phyloP scores from a whole-genome alignment of 1,284 basidiomycete species.

The Gymnopus androsaceus region DNA sequence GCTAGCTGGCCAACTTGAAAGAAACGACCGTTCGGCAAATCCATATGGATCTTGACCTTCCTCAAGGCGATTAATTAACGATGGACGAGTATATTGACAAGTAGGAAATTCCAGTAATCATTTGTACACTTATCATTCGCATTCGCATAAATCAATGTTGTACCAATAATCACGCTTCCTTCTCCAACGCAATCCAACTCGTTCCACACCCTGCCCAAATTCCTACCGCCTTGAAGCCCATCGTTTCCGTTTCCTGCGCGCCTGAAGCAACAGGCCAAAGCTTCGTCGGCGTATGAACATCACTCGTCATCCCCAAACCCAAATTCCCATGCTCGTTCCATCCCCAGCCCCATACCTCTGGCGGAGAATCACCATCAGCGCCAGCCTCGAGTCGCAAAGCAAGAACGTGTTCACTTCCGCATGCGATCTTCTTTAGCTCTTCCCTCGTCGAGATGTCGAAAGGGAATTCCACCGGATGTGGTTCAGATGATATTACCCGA shows the following conservation, averaged over 20 bases:
- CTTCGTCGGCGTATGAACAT: constrained; percentile 48
- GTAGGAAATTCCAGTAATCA: background rate
- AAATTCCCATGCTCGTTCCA: constrained; percentile 98
- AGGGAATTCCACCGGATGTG: constrained; percentile 39
- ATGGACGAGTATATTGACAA: background rate
- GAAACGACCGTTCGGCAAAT: constrained; percentile 17
- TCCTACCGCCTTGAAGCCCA: constrained; percentile 12
- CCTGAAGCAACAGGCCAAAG: too few species aligned
- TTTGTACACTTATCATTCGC: background rate
- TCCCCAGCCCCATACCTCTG: constrained; percentile 80
- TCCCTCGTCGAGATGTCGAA: constrained; percentile 21
- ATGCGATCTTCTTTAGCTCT: constrained; percentile 34
- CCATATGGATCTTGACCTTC: constrained; percentile 16
- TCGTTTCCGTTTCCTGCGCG: background rate
- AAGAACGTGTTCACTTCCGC: constrained; percentile 85
- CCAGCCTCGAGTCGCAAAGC: constrained; percentile 32
- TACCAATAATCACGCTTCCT: background rate
- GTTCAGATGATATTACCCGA: constrained; percentile 5
- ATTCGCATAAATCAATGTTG: background rate
- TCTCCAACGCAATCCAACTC: constrained; percentile 59
- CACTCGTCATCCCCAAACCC: constrained; percentile 61
- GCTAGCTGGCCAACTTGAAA: constrained; percentile 15
- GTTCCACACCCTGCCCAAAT: constrained; percentile 78
- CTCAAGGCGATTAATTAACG: constrained; percentile 1
- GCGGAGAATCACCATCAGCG: too few species aligned